Evolutionary conservation across 768 basidiomycete species (phyloP), one percentile per base, ranked within the genome.

Genomic region (Hygrophoropsis aurantiaca): DNA sequence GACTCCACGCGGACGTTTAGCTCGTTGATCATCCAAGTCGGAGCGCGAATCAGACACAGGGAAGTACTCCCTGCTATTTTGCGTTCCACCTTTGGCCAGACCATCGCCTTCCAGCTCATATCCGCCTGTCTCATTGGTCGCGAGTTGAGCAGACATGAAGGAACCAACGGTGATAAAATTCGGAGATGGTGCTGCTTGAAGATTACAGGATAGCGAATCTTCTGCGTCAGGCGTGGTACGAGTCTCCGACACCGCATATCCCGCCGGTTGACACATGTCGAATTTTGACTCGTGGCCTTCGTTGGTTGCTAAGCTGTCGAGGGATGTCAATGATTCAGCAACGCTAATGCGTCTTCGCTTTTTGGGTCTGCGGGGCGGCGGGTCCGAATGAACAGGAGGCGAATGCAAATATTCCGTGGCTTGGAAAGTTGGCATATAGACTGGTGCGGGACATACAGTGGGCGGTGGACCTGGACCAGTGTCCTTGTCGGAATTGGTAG

Each of bases 381-480:
- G 56, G 11, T 56, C 52, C 51, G 58, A 43, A 52, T 67, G 30
- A 55, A 67, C 56, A 55, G 67, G 44, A 42, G 65, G 68, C 51
- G 54, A 51, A 61, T 68, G 67, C 27, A 60, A 53, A 46, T 70
- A 68, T 44, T 69, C 66, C 63, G 69, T 66, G 30, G 68, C 68
- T 44, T 69, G 68, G 53, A 69, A 69, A 24, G 68, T 70, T 6
- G 70, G 68, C 70, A 71, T 69, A 47, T 70, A 71, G 24, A 70
- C 55, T 37, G 67, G 65, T 51, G 65, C 61, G 2, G 64, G 33
- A 41, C 56, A 49, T 21, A 30, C 46, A 10, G 52, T 47, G 11
- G 55, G 54, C 15, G 61, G 63, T 13, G 55, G 58, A 19, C 59
- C 62, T 32, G 65, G 66, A 2, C 59, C 64, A 0, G 53, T 55